A percentile compares a stretch with the other conserved stretches of the same genome.
Evolutionary conservation across 2,329 filamentous ascomycete genomes (phyloP).

Genomic region (Fragosphaeria purpurea): DNA sequence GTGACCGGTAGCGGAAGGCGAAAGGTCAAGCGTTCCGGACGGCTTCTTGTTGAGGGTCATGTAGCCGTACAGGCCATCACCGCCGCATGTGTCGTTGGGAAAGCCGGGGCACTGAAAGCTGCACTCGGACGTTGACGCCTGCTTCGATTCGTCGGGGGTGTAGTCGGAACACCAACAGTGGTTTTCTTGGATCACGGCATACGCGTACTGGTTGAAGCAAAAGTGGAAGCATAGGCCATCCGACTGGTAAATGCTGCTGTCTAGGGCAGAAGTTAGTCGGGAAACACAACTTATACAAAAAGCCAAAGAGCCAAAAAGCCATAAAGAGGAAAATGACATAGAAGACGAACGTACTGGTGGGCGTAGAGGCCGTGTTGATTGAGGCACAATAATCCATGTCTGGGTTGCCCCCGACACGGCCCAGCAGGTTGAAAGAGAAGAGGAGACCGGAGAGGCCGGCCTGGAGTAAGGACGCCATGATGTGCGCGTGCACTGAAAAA

Average conservation of each 20-base stretch:
- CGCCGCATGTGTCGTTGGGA: constrained; percentile 55
- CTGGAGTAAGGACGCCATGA: not conserved
- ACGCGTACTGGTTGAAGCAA: constrained; percentile 51
- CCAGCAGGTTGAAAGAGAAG: constrained; percentile 14
- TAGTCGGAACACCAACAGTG: constrained; percentile 70
- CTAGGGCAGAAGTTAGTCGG: constrained; percentile 24
- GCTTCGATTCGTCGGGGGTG: constrained; percentile 38
- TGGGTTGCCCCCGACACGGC: constrained; percentile 16
- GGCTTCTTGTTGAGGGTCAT: constrained; percentile 42
- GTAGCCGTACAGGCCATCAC: constrained; percentile 53
- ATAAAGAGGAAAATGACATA: not conserved
- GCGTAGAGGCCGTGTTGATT: constrained; percentile 33
- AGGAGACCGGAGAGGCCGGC: constrained; percentile 6
- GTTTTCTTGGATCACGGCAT: constrained; percentile 55
- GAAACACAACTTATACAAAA: too few relatives aligned
- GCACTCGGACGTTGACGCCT: constrained; percentile 39
- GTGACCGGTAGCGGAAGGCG: too few relatives aligned
- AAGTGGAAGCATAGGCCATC: constrained; percentile 56
- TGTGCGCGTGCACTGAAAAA: too few relatives aligned
- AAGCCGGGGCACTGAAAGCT: constrained; percentile 57
- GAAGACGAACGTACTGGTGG: constrained; percentile 27
- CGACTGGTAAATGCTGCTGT: constrained; percentile 51
- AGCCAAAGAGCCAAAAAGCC: not conserved
- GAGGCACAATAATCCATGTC: constrained; percentile 34
- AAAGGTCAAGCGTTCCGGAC: constrained; percentile 40